These are phyloP conservation scores for Penicillium silybi DNA, from an alignment of 495 filamentous ascomycete species.

Conservation along the genomic window DNA sequence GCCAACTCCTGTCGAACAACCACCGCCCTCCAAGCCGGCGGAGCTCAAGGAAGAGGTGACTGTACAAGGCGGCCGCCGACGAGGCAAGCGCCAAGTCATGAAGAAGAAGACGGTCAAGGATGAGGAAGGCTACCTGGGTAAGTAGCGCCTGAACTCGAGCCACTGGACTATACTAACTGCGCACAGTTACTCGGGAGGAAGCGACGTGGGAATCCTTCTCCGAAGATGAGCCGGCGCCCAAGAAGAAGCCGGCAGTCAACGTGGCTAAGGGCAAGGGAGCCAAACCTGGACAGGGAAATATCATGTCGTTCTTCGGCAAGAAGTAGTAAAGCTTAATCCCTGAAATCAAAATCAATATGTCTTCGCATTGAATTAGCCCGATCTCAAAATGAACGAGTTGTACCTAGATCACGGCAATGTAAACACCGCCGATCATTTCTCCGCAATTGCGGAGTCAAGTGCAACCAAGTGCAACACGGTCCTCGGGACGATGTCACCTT, in stretches of 20 bases:
- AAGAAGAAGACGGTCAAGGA: conserved; percentile 90
- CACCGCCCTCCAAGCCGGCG: conserved; percentile 35
- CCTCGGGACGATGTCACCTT: conserved; percentile 22
- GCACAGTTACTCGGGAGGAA: conserved; percentile 84
- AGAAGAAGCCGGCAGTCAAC: conserved; percentile 54
- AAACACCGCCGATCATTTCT: conserved; percentile 23
- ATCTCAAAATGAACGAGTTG: background rate
- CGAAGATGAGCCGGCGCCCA: conserved; percentile 74
- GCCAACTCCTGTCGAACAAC: conserved; percentile 44
- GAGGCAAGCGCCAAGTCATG: conserved; percentile 78
- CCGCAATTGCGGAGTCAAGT: conserved; percentile 24
- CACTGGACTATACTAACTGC: conserved; percentile 17
- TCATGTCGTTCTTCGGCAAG: conserved; percentile 93
- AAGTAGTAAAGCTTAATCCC: conserved; percentile 46
- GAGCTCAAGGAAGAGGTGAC: conserved; percentile 42
- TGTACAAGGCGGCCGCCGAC: conserved; percentile 61
- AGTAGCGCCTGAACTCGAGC: conserved; percentile 19
- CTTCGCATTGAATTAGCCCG: conserved; percentile 1
- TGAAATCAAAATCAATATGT: background rate
- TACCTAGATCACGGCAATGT: background rate
- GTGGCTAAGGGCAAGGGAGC: conserved; percentile 56
- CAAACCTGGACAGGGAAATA: conserved; percentile 75
- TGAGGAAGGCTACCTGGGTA: conserved; percentile 90
- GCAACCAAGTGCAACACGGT: conserved; percentile 6
- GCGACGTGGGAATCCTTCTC: conserved; percentile 93